A percentile compares a stretch with the other conserved stretches of the same genome.
phyloP scores from a whole-genome alignment of 768 basidiomycete genomes.

The Pleurotus tuber-regium region DNA sequence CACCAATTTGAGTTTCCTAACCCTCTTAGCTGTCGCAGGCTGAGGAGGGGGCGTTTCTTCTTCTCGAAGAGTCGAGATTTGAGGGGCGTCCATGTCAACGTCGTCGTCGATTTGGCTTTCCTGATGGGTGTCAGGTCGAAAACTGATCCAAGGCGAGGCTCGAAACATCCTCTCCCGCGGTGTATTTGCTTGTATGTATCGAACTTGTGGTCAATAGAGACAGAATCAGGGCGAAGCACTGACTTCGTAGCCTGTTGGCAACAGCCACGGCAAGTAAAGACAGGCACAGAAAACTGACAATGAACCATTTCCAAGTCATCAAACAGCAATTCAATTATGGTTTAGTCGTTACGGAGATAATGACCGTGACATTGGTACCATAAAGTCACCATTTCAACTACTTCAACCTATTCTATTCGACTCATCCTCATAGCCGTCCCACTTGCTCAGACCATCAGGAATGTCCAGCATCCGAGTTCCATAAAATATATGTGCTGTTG shows the following conservation, averaged over 20 bases:
- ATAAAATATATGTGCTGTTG: conserved; percentile 68
- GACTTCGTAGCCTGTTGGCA: not conserved
- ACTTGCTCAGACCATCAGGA: conserved; percentile 55
- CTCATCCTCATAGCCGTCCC: conserved; percentile 58
- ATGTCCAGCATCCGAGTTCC: conserved; percentile 58
- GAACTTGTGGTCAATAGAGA: not conserved
- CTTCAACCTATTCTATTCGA: conserved; percentile 34
- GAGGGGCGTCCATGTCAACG: conserved; percentile 75
- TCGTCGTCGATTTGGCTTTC: conserved; percentile 40
- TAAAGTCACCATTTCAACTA: not conserved
- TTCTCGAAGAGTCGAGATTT: conserved; percentile 75
- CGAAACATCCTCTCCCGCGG: conserved; percentile 41
- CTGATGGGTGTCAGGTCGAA: conserved; percentile 39
- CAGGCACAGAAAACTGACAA: not conserved
- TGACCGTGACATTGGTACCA: not conserved
- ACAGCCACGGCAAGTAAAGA: not conserved
- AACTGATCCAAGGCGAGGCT: conserved; percentile 61
- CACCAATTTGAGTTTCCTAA: conserved; percentile 46
- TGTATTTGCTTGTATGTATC: conserved; percentile 6
- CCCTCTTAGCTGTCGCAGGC: conserved; percentile 32
- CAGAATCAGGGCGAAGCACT: not conserved
- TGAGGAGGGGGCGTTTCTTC: conserved; percentile 68
- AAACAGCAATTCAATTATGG: conserved; percentile 8
- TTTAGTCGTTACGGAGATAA: conserved; percentile 6
- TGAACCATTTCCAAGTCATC: not conserved